A percentile compares a stretch with the other conserved stretches of the same genome.
Conservation (phyloP, 2,329 filamentous ascomycete species). For the Calonectria leucothoes region DNA sequence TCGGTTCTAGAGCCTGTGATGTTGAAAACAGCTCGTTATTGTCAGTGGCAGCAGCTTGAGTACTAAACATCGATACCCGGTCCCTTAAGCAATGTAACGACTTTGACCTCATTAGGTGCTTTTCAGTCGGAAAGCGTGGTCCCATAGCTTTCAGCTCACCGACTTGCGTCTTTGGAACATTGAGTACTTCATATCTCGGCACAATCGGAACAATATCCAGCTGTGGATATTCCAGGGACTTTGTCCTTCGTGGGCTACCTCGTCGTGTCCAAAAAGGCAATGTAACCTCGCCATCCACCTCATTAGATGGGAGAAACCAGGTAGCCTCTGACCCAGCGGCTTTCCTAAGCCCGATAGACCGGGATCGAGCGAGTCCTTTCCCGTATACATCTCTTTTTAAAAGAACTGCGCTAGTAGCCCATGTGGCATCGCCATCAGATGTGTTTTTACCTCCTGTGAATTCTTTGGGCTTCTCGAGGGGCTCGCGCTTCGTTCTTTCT, state of each 20-base stretch:
- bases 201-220: conserved; percentile 37
- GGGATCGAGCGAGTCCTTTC: conserved; percentile 33
- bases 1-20: not conserved
- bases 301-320: conserved; percentile 13
- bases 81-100: conserved; percentile 31
- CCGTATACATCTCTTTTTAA: conserved; percentile 3
- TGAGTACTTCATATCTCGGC: conserved; percentile 35
- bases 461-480: conserved; percentile 38
- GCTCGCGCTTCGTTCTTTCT: conserved; percentile 41
- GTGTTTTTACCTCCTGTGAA: conserved; percentile 41
- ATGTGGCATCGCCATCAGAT: conserved; percentile 33
- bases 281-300: not conserved
- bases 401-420: conserved; percentile 40
- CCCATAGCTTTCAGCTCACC: conserved; percentile 27
- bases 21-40: not conserved
- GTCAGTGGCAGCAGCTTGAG: conserved; percentile 24
- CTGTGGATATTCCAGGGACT: conserved; percentile 37
- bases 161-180: conserved; percentile 35
- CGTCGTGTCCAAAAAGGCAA: not conserved
- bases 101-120: conserved; percentile 3
- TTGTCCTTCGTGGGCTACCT: not conserved
- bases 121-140: not conserved
- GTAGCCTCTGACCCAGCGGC: conserved; percentile 37
- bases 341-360: conserved; percentile 46
- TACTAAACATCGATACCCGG: conserved; percentile 33